phyloP scores from a whole-genome alignment of 345 rosid genomes.

The Firmiana major region DNA sequence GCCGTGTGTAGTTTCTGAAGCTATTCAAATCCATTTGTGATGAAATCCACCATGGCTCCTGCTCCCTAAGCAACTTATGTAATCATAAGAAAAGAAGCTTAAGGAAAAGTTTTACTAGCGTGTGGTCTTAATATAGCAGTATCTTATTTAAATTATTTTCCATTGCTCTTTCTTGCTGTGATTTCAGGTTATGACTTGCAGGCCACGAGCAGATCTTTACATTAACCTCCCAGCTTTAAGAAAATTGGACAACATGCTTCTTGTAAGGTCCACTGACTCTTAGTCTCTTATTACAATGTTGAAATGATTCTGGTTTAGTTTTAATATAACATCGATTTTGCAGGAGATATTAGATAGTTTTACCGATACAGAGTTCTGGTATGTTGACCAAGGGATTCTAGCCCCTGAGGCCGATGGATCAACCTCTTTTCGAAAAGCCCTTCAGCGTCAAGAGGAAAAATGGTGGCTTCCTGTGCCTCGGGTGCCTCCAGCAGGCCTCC shows the following conservation, averaged over 20 bases:
- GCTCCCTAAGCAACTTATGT: neutral
- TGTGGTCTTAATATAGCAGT: neutral
- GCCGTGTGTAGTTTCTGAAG: neutral
- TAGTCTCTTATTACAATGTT: neutral
- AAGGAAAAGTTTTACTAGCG: neutral
- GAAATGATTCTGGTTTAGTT: slow-evolving; percentile 9
- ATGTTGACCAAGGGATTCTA: slow-evolving; percentile 88
- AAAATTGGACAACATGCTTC: slow-evolving; percentile 94
- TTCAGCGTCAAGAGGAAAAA: slow-evolving; percentile 96
- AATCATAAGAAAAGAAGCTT: too few relatives aligned
- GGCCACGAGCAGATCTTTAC: slow-evolving; percentile 86
- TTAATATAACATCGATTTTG: slow-evolving; percentile 12
- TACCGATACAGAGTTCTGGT: slow-evolving; percentile 81
- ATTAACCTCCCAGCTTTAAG: slow-evolving; percentile 88
- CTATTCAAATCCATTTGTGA: neutral
- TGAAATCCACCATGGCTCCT: neutral
- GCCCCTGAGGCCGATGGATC: slow-evolving; percentile 73
- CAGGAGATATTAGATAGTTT: slow-evolving; percentile 94
- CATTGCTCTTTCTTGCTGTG: slow-evolving; percentile 1
- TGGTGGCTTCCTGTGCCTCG: slow-evolving; percentile 99
- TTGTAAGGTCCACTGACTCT: slow-evolving; percentile 45
- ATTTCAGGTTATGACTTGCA: slow-evolving; percentile 91
- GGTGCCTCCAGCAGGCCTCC: slow-evolving; percentile 76
- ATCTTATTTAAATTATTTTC: neutral
- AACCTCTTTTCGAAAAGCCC: slow-evolving; percentile 57